These are phyloP conservation scores for Ceratocystis ficicola DNA, from an alignment of 2,329 filamentous ascomycete genomes.

Conservation along the genomic window DNA sequence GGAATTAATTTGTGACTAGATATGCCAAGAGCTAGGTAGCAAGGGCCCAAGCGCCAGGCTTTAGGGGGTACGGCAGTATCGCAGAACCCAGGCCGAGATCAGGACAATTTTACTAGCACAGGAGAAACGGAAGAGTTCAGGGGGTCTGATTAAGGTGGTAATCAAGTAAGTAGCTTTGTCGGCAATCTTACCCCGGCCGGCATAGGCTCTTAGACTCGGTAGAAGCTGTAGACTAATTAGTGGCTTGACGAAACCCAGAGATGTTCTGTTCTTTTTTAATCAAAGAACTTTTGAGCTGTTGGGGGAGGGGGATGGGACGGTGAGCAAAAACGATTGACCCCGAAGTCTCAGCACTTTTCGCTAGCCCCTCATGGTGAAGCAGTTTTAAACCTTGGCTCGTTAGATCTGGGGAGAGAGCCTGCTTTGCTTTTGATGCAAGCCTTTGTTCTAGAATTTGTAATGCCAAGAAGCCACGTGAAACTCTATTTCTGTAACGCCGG, in stretches of 20 bases:
- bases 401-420: neutral
- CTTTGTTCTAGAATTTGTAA: neutral
- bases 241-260: too few species aligned
- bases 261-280: too few species aligned
- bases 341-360: neutral
- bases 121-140: neutral
- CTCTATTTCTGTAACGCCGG: neutral
- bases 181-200: neutral
- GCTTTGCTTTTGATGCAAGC: neutral
- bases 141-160: neutral
- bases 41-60: too few species aligned
- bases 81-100: neutral
- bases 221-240: too few species aligned
- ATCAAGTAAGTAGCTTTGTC: neutral
- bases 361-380: neutral
- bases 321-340: too few species aligned
- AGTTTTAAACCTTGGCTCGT: neutral
- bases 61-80: neutral
- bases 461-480: constrained; percentile 4
- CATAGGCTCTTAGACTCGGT: neutral
- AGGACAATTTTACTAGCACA: neutral
- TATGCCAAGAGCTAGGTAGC: too few species aligned
- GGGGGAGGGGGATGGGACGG: too few species aligned
- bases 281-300: too few species aligned
- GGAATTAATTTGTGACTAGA: neutral